phyloP scores from a whole-genome alignment of 106 monocot genomes.

The Platanthera guangdongensis region DNA sequence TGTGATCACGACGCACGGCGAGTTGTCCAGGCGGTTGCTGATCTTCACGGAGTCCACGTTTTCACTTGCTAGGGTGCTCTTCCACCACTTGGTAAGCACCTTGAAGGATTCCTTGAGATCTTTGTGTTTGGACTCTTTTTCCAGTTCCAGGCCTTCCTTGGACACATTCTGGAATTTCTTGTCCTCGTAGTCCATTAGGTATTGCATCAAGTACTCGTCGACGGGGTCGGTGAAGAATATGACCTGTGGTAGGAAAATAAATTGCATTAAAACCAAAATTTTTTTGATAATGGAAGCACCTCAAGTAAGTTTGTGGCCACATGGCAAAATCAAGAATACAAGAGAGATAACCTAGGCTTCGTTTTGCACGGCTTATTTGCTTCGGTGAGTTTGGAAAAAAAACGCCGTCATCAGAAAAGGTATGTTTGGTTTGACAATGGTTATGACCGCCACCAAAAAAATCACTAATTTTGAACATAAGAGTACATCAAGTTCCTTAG shows the following conservation, averaged over 20 bases:
- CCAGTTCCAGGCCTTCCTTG: constrained; percentile 90
- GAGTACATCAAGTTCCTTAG: too few relatives aligned
- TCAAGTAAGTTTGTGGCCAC: too few relatives aligned
- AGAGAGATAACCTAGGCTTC: too few relatives aligned
- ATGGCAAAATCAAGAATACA: too few relatives aligned
- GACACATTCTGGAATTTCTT: constrained; percentile 97
- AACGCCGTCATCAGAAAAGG: too few relatives aligned
- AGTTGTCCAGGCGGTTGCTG: constrained; percentile 82
- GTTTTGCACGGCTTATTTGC: too few relatives aligned
- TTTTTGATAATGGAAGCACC: not conserved
- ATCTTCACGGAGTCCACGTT: constrained; percentile 90
- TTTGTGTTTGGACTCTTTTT: constrained; percentile 86
- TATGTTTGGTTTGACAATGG: too few relatives aligned
- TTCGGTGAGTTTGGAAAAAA: too few relatives aligned
- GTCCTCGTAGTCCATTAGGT: constrained; percentile 98
- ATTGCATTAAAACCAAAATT: not conserved
- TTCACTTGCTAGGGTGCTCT: constrained; percentile 54
- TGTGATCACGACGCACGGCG: constrained; percentile 87
- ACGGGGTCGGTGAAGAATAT: constrained; percentile 97
- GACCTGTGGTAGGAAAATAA: constrained; percentile 38
- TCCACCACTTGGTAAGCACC: constrained; percentile 94
- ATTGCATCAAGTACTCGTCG: constrained; percentile 98
- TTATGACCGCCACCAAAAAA: too few relatives aligned
- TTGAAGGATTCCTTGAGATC: constrained; percentile 92
- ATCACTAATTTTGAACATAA: too few relatives aligned